Evolutionary conservation across 169 alveolate species (phyloP).

Genomic region (Perkinsus olseni): DNA sequence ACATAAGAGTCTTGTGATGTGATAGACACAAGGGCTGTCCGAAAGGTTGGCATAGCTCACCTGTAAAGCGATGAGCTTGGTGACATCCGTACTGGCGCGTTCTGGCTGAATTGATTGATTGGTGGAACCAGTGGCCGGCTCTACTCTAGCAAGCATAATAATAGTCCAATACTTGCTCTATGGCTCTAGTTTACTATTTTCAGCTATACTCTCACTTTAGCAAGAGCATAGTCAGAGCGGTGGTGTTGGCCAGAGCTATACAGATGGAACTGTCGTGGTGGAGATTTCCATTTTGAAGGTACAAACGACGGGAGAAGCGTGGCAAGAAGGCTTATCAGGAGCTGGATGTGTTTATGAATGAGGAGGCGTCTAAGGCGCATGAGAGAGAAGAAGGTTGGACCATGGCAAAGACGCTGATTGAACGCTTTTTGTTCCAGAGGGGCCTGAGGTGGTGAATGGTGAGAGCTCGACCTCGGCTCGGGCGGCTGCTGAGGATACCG

Average conservation of each 20-base stretch:
- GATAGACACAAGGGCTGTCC: too few species aligned
- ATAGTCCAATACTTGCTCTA: too few species aligned
- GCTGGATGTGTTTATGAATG: neutral
- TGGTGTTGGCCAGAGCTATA: neutral
- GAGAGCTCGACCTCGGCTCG: neutral
- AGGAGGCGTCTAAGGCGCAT: neutral
- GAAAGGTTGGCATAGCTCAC: too few species aligned
- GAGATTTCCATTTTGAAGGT: neutral
- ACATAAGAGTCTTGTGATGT: too few species aligned
- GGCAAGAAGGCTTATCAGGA: neutral
- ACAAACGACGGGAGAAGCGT: neutral
- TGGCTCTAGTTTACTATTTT: too few species aligned
- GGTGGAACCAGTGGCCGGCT: too few species aligned
- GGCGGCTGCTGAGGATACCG: neutral
- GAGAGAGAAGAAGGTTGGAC: neutral
- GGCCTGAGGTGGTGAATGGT: neutral
- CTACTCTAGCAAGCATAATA: too few species aligned
- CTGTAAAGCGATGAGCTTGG: too few species aligned
- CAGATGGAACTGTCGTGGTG: neutral
- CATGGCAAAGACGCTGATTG: neutral
- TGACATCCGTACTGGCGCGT: too few species aligned
- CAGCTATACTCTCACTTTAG: too few species aligned
- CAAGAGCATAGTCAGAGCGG: neutral
- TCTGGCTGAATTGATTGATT: too few species aligned
- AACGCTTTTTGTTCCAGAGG: neutral